phyloP scores from a whole-genome alignment of 148 eudicot species.

The Rhododendron kiyosumense region DNA sequence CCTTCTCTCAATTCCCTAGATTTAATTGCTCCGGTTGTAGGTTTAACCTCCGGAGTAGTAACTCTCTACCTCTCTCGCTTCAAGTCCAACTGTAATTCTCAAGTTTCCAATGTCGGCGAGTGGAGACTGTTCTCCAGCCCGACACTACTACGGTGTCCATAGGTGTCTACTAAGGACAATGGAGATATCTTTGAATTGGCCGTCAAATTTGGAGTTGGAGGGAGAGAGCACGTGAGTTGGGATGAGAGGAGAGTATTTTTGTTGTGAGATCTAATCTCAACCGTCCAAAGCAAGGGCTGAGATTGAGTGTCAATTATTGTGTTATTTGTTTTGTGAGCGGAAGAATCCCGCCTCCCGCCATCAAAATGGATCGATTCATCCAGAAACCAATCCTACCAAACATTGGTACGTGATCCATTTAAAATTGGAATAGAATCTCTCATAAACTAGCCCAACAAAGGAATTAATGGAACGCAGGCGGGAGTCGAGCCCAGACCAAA shows the following conservation, averaged over 20 bases:
- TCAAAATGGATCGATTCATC: background rate
- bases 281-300: no score
- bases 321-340: no score
- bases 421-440: background rate
- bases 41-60: conserved; percentile 47
- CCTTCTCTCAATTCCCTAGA: conserved; percentile 20
- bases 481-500: no score
- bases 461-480: background rate
- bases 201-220: no score
- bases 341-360: no score
- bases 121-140: conserved; percentile 77
- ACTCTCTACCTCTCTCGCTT: conserved; percentile 24
- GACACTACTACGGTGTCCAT: conserved; percentile 66
- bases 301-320: no score
- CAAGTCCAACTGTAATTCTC: background rate
- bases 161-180: conserved; percentile 61
- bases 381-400: background rate
- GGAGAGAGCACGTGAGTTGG: conserved; percentile 29
- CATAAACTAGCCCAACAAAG: background rate
- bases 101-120: conserved; percentile 35
- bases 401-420: background rate
- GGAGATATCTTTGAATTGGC: conserved; percentile 26
- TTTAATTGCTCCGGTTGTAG: conserved; percentile 38
- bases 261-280: no score
- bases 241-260: no score